Evolutionary conservation across 345 rosid genomes (phyloP).

Genomic region (Salix exigua): DNA sequence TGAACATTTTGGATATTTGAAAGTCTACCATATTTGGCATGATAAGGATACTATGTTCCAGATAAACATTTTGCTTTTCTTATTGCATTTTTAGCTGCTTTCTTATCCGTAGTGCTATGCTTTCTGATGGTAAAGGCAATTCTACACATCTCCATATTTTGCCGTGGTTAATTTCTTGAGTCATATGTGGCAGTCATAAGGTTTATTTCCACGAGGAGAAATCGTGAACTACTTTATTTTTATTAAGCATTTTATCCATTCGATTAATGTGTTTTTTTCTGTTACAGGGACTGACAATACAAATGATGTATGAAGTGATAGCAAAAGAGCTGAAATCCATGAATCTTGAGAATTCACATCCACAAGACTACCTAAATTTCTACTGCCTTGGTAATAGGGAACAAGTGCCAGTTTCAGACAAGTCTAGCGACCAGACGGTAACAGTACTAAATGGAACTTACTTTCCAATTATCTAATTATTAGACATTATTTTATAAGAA

Average conservation of each 20-base stretch:
- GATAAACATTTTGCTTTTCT: neutral
- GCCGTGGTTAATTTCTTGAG: neutral
- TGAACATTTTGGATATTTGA: neutral
- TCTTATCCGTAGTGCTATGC: neutral
- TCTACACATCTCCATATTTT: neutral
- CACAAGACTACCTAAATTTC: constrained; percentile 75
- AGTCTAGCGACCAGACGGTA: constrained; percentile 34
- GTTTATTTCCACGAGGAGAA: neutral
- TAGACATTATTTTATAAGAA: neutral
- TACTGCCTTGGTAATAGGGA: constrained; percentile 82
- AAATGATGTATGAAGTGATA: constrained; percentile 78
- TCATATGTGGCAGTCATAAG: neutral
- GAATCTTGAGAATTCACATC: constrained; percentile 47
- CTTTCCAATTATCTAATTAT: neutral
- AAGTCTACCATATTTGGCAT: neutral
- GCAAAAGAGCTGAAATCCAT: constrained; percentile 54
- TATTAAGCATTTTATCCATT: neutral
- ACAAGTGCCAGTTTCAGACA: constrained; percentile 34
- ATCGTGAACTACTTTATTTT: neutral
- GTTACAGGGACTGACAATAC: constrained; percentile 70
- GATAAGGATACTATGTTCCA: neutral
- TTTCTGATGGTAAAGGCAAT: neutral
- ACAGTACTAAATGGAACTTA: neutral
- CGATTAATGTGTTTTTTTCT: neutral
- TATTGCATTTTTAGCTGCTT: neutral